Conservation (phyloP, 179 eudicot genomes). For the Silene vulgaris region DNA sequence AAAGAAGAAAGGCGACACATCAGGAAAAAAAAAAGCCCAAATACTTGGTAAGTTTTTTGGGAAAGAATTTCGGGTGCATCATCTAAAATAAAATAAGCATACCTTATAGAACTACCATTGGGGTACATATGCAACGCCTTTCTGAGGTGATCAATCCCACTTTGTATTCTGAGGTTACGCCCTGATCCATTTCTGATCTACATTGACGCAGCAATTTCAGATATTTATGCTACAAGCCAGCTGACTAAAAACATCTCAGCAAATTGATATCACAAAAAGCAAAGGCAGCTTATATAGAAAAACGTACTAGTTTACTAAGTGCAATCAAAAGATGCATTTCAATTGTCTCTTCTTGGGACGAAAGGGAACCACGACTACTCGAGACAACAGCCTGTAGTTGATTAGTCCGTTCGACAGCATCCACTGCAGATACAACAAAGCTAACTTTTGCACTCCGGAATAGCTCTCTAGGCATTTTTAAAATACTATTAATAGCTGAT, state of each 20-base stretch:
- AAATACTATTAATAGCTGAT: slow-evolving; percentile 50
- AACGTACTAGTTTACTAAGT: slow-evolving; percentile 70
- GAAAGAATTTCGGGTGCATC: not conserved
- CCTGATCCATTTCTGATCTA: slow-evolving; percentile 62
- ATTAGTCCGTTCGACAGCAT: slow-evolving; percentile 56
- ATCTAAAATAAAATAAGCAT: slow-evolving; percentile 12
- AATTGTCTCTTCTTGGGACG: slow-evolving; percentile 50
- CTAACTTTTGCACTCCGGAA: slow-evolving; percentile 71
- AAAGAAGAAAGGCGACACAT: not conserved
- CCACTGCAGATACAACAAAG: slow-evolving; percentile 73
- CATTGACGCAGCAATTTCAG: slow-evolving; percentile 16
- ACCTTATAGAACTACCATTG: slow-evolving; percentile 62
- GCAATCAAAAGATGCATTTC: slow-evolving; percentile 73
- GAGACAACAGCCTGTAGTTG: slow-evolving; percentile 68
- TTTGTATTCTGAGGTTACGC: slow-evolving; percentile 46
- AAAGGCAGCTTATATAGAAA: slow-evolving; percentile 9
- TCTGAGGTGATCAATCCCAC: slow-evolving; percentile 64
- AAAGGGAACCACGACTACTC: slow-evolving; percentile 48
- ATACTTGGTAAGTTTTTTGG: not conserved
- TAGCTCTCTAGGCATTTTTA: slow-evolving; percentile 60
- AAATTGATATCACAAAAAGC: not conserved
- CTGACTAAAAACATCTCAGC: not conserved
- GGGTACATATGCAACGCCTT: slow-evolving; percentile 84
- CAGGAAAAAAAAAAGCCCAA: not conserved
- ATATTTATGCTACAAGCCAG: slow-evolving; percentile 12